Conservation (phyloP, 2,329 filamentous ascomycete genomes). For the Claviceps arundinis region DNA sequence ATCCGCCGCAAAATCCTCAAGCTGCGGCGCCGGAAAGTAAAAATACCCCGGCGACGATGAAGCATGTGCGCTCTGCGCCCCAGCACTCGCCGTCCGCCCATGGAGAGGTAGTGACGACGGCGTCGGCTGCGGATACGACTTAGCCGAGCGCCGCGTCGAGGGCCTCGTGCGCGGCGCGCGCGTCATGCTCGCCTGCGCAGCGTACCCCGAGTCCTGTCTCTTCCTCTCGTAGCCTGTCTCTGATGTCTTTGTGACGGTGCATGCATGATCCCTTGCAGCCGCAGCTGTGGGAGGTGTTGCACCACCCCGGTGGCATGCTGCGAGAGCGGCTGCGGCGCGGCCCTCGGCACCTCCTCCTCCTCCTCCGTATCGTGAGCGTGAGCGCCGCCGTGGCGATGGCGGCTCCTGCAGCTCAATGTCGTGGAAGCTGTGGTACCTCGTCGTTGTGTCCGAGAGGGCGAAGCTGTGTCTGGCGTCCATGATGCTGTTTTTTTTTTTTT, state of each 20-base stretch:
- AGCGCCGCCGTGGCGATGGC: constrained; percentile 4
- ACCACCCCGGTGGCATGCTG: too few species aligned
- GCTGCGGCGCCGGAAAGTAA: constrained; percentile 35
- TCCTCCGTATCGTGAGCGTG: too few species aligned
- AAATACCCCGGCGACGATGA: constrained; percentile 28
- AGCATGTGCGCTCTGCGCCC: constrained; percentile 13
- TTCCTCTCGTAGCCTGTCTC: background rate
- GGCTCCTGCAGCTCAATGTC: constrained; percentile 35
- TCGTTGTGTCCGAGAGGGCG: constrained; percentile 28
- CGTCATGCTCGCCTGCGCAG: constrained; percentile 21
- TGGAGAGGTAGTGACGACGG: constrained; percentile 17
- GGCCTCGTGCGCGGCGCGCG: constrained; percentile 22
- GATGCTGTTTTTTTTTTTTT: too few species aligned
- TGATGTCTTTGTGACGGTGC: too few species aligned
- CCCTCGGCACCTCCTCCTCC: too few species aligned
- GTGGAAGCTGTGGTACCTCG: constrained; percentile 40
- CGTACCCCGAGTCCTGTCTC: constrained; percentile 45
- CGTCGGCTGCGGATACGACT: constrained; percentile 20
- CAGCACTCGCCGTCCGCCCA: constrained; percentile 17
- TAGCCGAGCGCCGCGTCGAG: constrained; percentile 26
- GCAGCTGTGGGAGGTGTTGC: too few species aligned
- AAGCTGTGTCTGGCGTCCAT: constrained; percentile 19
- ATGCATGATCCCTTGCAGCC: too few species aligned
- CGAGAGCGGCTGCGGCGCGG: background rate
- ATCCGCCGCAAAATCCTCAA: constrained; percentile 12